Evolutionary conservation across 805 yeast species (phyloP), one percentile per base, ranked within the genome.

Genomic region (Teunomyces gatunensis): DNA sequence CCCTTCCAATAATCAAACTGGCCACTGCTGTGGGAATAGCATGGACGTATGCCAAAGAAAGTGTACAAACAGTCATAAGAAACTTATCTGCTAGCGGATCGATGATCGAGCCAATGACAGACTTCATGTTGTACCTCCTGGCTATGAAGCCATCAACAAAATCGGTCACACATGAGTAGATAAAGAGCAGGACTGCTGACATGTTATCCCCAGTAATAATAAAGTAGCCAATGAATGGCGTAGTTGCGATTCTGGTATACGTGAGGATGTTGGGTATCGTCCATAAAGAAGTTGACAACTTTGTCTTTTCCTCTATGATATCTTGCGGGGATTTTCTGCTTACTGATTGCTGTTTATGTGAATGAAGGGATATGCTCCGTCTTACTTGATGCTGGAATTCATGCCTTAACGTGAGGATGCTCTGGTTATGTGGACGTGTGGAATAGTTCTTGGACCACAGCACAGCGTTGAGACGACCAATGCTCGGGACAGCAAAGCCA

Each of bases 81-180:
- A 87, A 73, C 63, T 94, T 94, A 63, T 94, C 99, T 0, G 99
- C 99, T 69, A 89, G 75, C 0, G 99, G 99, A 59, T 94, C 99
- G 29, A 95, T 72, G 12, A 94, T 84, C 0, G 96, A 85, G 0
- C 99, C 99, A 5, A 90, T 79, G 1, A 87, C 84, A 1, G 96
- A 83, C 57, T 82, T 79, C 77, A 86, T 72, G 47, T 89, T 83
- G 71, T 67, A 92, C 50, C 68, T 78, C 47, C 99, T 75, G 4
- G 99, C 99, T 52, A 95, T 81, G 59, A 68, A 87, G 0, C 99
- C 99, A 65, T 94, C 99, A 18, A 91, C 68, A 53, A 88, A 85
- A 64, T 94, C 99, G 0, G 99, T 92, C 3, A 90, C 63, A 53
- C 97, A 86, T 0, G 97, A 90, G 58, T 89, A 90, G 0, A 82